Base-by-base conservation (phyloP, 2,329 filamentous ascomycete genomes). In the Ophiostoma populinum region DNA sequence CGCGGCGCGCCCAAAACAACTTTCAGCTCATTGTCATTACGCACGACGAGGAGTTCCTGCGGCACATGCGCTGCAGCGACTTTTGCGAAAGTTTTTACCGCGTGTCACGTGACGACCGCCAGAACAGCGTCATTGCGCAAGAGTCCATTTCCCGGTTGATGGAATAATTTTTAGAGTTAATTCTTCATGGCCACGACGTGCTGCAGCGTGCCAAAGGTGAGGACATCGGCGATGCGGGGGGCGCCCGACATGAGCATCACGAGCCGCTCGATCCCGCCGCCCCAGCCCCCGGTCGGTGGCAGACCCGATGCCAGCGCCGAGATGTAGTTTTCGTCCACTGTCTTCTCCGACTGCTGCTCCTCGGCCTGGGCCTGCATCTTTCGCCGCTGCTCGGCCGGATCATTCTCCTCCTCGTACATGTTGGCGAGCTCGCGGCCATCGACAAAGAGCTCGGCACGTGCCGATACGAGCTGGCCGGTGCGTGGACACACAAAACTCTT, bases 1-100 rank as follows among this genome's bases (percentile, higher is more conserved):
- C 75, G 12, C 74, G 92, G 7, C 73, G 80, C 52, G 72, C 77
- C 42, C 90, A 98, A 64, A 70, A 75, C 37, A 98, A 98, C 54
- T 94, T 98, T 56, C 92, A 98, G 62, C 71, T 98, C 37, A 90
- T 98, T 50, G 82, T 98, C 49, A 98, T 98, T 54, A 98, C 90
- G 5, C 90, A 98, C 63, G 90, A 98, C 57, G 92, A 95, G 58
- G 83, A 93, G 49, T 98, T 98, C 49, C 52, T 98, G 50, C 70
- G 79, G 36, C 74, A 85, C 50, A 98, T 98, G 90, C 76, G 85
- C 46, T 93, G 85, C 53, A 77, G 75, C 17, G 87, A 98, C 46
- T 95, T 92, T 51, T 81, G 79, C 43, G 90, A 95, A 55, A 74
- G 77, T 44, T 98, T 94, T 53, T 95, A 80, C 57, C 73, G 85